Percentiles rank a stretch among this genome's conserved stretches.
phyloP scores from a whole-genome alignment of 257 asterid species.

The Rauvolfia tetraphylla region DNA sequence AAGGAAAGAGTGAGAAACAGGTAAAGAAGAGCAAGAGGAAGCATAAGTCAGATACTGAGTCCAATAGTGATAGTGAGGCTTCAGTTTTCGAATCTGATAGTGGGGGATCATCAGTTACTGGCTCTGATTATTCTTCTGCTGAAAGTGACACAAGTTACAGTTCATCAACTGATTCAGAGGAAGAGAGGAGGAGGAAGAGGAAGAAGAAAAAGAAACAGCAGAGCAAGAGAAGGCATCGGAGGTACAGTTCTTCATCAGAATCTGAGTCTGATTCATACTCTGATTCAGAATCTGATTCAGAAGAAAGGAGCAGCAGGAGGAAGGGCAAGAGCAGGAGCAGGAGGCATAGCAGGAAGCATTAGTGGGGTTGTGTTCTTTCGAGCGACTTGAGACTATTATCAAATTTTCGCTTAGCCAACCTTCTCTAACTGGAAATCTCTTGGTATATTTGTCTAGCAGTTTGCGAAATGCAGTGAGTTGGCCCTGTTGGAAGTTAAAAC shows the following conservation, averaged over 20 bases:
- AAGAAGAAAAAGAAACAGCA: constrained; percentile 61
- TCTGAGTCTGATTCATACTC: constrained; percentile 67
- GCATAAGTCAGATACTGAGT: constrained; percentile 61
- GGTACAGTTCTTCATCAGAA: constrained; percentile 64
- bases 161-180: constrained; percentile 83
- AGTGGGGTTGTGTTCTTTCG: not conserved
- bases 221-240: constrained; percentile 57
- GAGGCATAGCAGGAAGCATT: constrained; percentile 43
- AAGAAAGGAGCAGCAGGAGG: constrained; percentile 58
- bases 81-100: constrained; percentile 83
- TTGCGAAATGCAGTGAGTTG: not conserved
- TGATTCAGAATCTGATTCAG: constrained; percentile 81
- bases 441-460: not conserved
- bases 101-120: constrained; percentile 56
- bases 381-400: not conserved
- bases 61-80: constrained; percentile 77
- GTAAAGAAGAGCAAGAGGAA: constrained; percentile 79
- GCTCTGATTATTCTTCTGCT: constrained; percentile 64
- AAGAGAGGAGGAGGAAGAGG: constrained; percentile 83
- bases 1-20: constrained; percentile 41
- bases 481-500: not conserved
- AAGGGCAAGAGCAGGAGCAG: constrained; percentile 49
- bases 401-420: not conserved
- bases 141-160: constrained; percentile 62
- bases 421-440: not conserved